Conservation (phyloP, 192 early-diverging fungal genomes). For the Coemansia sp. region DNA sequence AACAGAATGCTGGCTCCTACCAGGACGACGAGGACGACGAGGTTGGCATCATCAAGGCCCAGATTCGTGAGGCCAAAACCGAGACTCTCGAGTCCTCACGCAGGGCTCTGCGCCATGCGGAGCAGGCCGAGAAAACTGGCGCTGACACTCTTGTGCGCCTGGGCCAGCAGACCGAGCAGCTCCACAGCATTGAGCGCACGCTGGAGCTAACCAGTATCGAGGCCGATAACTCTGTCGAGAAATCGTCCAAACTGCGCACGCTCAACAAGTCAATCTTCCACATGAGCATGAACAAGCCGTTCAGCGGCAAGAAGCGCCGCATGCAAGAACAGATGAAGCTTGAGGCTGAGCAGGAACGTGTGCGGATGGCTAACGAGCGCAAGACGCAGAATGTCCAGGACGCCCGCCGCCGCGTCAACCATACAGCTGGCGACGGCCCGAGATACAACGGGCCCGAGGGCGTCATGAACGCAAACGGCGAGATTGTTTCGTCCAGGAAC, state of each 20-base stretch:
- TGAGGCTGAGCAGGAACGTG: conserved; percentile 42
- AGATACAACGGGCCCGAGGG: conserved; percentile 22
- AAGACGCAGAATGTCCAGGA: conserved; percentile 59
- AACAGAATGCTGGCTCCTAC: conserved; percentile 15
- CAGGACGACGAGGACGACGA: conserved; percentile 63
- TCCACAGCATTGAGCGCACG: conserved; percentile 60
- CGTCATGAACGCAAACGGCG: conserved; percentile 48
- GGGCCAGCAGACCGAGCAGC: conserved; percentile 61
- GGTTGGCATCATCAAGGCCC: conserved; percentile 59
- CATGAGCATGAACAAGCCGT: conserved; percentile 66
- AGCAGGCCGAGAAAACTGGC: conserved; percentile 62
- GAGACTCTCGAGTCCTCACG: conserved; percentile 69
- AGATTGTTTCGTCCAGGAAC: conserved; percentile 36
- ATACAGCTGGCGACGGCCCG: conserved; percentile 25
- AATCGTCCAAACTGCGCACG: conserved; percentile 43
- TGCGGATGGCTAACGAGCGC: conserved; percentile 47
- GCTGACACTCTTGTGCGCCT: conserved; percentile 64
- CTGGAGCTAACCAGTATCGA: conserved; percentile 57
- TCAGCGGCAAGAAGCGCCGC: conserved; percentile 62
- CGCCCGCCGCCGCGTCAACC: conserved; percentile 59
- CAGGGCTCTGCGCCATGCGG: conserved; percentile 61
- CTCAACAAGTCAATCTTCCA: conserved; percentile 77
- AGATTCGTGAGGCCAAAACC: conserved; percentile 62
- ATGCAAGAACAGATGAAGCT: conserved; percentile 58
- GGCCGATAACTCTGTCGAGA: conserved; percentile 38